Evolutionary conservation across 2,329 filamentous ascomycete species (phyloP).

Genomic region (Apiospora malaysiana): DNA sequence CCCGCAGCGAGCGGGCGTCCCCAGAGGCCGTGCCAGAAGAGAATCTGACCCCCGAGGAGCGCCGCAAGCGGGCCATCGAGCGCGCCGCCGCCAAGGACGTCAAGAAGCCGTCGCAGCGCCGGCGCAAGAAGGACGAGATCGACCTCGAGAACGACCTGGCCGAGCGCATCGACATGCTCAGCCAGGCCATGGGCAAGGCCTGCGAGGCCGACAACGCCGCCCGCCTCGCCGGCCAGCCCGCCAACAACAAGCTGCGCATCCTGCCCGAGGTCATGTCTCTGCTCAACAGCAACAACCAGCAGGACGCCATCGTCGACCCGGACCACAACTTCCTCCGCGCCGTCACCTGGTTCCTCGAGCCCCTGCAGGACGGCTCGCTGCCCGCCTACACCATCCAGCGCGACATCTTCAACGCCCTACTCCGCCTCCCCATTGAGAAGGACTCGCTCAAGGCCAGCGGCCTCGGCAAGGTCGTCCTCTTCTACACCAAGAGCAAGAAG

Average conservation of each 20-base stretch:
- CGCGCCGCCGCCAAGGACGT: slow-evolving; percentile 86
- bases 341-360: slow-evolving; percentile 96
- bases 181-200: slow-evolving; percentile 87
- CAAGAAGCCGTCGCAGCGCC: slow-evolving; percentile 77
- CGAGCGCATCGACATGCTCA: slow-evolving; percentile 86
- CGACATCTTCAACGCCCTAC: slow-evolving; percentile 84
- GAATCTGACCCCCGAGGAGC: slow-evolving; percentile 81
- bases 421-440: slow-evolving; percentile 85
- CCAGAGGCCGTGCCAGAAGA: slow-evolving; percentile 76
- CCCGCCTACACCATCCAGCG: slow-evolving; percentile 98
- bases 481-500: slow-evolving; percentile 95
- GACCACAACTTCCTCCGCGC: slow-evolving; percentile 95
- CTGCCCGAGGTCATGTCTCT: slow-evolving; percentile 88
- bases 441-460: slow-evolving; percentile 88
- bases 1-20: slow-evolving; percentile 50
- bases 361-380: slow-evolving; percentile 89
- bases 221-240: slow-evolving; percentile 79
- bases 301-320: slow-evolving; percentile 85
- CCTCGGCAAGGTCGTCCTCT: slow-evolving; percentile 94
- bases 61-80: slow-evolving; percentile 82
- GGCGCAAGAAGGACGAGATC: slow-evolving; percentile 86
- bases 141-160: slow-evolving; percentile 92
- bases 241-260: slow-evolving; percentile 91
- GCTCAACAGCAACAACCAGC: slow-evolving; percentile 87
- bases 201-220: slow-evolving; percentile 86